Evolutionary conservation across 2,329 filamentous ascomycete species (phyloP).

Genomic region (Aspergillus transmontanensis): DNA sequence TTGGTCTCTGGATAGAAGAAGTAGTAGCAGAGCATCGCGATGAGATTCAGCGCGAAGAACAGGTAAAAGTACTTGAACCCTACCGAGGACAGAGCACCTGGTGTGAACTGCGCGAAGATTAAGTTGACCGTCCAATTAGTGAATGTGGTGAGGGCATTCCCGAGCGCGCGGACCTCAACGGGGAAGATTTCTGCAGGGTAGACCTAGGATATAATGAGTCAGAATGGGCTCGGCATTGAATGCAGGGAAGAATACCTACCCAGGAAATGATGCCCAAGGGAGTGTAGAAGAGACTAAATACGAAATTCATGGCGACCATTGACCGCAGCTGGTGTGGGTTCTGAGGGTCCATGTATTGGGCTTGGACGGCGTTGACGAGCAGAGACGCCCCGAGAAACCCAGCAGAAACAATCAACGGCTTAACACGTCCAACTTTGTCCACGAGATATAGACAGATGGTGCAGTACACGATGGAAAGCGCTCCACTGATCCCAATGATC

Average conservation of each 20-base stretch:
- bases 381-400: constrained; percentile 44
- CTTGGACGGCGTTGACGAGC: constrained; percentile 43
- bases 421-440: constrained; percentile 50
- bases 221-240: no score
- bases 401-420: constrained; percentile 46
- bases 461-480: constrained; percentile 50
- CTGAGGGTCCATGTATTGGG: constrained; percentile 34
- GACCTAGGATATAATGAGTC: constrained; percentile 11
- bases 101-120: constrained; percentile 53
- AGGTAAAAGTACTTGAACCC: constrained; percentile 53
- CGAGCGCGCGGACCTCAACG: constrained; percentile 42
- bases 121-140: constrained; percentile 50
- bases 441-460: constrained; percentile 47
- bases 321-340: constrained; percentile 43
- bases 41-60: constrained; percentile 52
- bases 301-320: constrained; percentile 50
- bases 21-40: constrained; percentile 37
- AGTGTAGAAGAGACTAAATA: constrained; percentile 49
- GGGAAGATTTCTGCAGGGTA: constrained; percentile 51
- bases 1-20: constrained; percentile 39
- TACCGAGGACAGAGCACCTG: constrained; percentile 45
- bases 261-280: constrained; percentile 47
- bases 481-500: constrained; percentile 54
- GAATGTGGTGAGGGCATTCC: constrained; percentile 46
- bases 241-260: constrained; percentile 11